Conservation (phyloP, 2,329 filamentous ascomycete genomes). For the Monilinia laxa region DNA sequence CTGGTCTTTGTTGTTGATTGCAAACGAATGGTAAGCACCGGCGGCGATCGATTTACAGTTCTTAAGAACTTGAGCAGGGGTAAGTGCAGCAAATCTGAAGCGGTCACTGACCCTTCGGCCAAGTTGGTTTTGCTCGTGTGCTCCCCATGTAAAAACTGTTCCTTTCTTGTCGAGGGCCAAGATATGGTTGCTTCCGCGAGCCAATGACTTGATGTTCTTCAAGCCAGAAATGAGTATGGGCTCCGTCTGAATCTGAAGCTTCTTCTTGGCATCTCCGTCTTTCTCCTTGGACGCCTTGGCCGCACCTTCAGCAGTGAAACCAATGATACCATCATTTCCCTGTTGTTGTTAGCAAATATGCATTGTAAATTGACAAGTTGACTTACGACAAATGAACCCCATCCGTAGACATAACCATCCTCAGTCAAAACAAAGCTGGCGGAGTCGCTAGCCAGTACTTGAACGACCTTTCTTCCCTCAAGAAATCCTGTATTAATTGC, state of each 20-base stretch:
- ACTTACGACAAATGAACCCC: constrained; percentile 74
- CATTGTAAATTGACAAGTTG: neutral
- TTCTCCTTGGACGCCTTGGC: neutral
- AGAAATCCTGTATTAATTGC: constrained; percentile 28
- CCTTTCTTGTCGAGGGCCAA: constrained; percentile 59
- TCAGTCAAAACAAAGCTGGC: constrained; percentile 74
- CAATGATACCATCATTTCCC: constrained; percentile 64
- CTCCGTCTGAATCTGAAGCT: constrained; percentile 34
- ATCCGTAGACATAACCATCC: constrained; percentile 75
- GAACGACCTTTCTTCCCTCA: neutral
- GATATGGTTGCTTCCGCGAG: constrained; percentile 57
- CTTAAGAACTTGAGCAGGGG: constrained; percentile 39
- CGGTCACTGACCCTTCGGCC: constrained; percentile 48
- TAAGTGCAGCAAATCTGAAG: constrained; percentile 33
- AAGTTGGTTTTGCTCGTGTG: constrained; percentile 67
- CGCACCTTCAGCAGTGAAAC: constrained; percentile 44
- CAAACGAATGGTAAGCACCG: constrained; percentile 81
- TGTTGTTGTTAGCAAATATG: constrained; percentile 37
- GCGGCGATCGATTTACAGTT: constrained; percentile 40
- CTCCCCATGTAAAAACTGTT: constrained; percentile 63
- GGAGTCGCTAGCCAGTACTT: constrained; percentile 69
- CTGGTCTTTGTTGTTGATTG: constrained; percentile 63
- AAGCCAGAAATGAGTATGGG: constrained; percentile 56
- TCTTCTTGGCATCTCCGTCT: constrained; percentile 21
- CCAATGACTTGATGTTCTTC: constrained; percentile 54